Base-by-base conservation (phyloP, 148 eudicot species). In the Amaranthus hypochondriacus region DNA sequence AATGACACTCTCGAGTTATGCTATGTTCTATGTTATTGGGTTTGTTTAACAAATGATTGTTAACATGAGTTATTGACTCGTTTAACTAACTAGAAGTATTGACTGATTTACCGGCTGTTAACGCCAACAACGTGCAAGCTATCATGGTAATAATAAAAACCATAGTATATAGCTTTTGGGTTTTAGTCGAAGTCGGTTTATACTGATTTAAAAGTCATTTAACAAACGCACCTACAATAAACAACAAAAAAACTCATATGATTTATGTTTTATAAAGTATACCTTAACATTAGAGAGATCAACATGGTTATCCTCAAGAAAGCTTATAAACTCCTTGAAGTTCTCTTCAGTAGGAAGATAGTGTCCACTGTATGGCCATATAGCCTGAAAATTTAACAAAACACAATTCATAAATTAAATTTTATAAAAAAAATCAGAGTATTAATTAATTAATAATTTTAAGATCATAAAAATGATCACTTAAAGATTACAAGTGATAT, bases 321-420 rank as follows among this genome's bases (percentile, higher is more conserved):
- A 93, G 80, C 89, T 83, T 15, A 91, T 81, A 83, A 93, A 91
- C 75, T 90, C 98, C 78, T 75, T 83, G 81, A 93, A 93, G 75
- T 89, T 89, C 75, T 93, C 97, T 76, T 91, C 97, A 2, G 98
- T 93, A 4, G 98, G 98, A 74, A 78, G 95, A 73, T 91, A 93
- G 75, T 93, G 98, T 47, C 98, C 97, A 49, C 98, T 91, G 76
- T 91, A 93, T 55, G 98, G 98, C 98, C 98, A 91, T 70, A 93
- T 77, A 66, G 91, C 93, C 96, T 93, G 87, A 66, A 77, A 28
- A 28, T 28, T 28, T 28, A 28, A 28, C 39, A 28, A 28, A 68
- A 71, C 47, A 48, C 4, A 59, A 42, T 53, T 58, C 49, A 52
- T 7, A 46, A 9, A n/a, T 49, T 1, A 66, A 10, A 1, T 56